These are phyloP conservation scores for Gardenia jasminoides DNA, from an alignment of 257 asterid species.

Conservation along the genomic window DNA sequence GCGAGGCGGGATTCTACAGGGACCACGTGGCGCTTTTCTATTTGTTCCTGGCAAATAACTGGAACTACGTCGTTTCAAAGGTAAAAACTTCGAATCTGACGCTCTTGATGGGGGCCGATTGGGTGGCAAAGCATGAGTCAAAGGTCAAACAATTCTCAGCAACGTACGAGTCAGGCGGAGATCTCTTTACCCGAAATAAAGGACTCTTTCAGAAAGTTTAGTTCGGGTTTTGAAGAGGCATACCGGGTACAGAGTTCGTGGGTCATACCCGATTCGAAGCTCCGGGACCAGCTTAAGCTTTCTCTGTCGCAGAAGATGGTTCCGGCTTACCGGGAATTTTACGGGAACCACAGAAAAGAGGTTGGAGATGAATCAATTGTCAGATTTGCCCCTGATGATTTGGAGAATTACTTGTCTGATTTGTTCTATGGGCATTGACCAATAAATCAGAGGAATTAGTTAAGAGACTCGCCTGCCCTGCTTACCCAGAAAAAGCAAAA, in stretches of 20 bases:
- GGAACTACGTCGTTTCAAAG: conserved; percentile 75
- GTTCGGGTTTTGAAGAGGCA: conserved; percentile 46
- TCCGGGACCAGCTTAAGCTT: conserved; percentile 47
- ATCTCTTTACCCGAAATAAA: conserved; percentile 28
- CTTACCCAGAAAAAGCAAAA: no score
- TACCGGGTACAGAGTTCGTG: conserved; percentile 49
- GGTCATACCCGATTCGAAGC: conserved; percentile 67
- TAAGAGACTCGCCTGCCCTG: no score
- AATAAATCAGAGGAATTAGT: no score
- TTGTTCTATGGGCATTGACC: conserved; percentile 50
- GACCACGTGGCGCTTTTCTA: conserved; percentile 66
- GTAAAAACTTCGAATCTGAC: conserved; percentile 57
- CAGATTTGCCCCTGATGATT: conserved; percentile 78
- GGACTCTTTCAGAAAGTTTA: conserved; percentile 44
- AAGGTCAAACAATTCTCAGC: conserved; percentile 51
- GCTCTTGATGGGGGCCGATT: conserved; percentile 60
- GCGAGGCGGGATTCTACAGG: conserved; percentile 56
- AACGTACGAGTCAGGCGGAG: conserved; percentile 51
- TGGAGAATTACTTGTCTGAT: conserved; percentile 65
- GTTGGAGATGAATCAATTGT: conserved; percentile 32
- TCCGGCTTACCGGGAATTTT: conserved; percentile 42
- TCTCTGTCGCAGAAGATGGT: conserved; percentile 39
- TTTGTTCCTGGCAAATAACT: conserved; percentile 70
- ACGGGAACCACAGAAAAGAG: conserved; percentile 29
- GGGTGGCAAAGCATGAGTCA: conserved; percentile 49